A percentile compares a stretch with the other conserved stretches of the same genome.
Conservation (phyloP, 768 basidiomycete genomes). For the Xerocomellus chrysenteron region DNA sequence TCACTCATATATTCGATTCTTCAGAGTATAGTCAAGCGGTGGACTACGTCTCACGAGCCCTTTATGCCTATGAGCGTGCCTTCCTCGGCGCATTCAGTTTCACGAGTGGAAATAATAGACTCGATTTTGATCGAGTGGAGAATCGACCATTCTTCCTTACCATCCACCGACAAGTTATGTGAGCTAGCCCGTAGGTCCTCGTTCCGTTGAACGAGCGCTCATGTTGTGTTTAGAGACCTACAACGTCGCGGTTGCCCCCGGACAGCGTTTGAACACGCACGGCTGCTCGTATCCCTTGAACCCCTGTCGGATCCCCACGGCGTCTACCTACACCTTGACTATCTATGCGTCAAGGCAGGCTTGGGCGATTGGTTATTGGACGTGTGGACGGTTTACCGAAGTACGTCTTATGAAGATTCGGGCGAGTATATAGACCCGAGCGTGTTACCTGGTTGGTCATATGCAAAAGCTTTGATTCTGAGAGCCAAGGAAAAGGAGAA, state of each 20-base stretch:
- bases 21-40: slow-evolving; percentile 80
- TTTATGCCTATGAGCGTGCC: slow-evolving; percentile 91
- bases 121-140: slow-evolving; percentile 90
- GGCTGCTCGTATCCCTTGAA: slow-evolving; percentile 82
- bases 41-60: slow-evolving; percentile 87
- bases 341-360: slow-evolving; percentile 76
- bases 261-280: slow-evolving; percentile 88
- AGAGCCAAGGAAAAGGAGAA: slow-evolving; percentile 48
- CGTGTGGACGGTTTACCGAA: slow-evolving; percentile 39
- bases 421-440: slow-evolving; percentile 47
- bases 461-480: slow-evolving; percentile 68
- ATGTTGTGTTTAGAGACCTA: slow-evolving; percentile 57
- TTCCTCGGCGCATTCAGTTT: slow-evolving; percentile 87
- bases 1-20: slow-evolving; percentile 1
- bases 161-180: slow-evolving; percentile 81
- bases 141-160: slow-evolving; percentile 93
- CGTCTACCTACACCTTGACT: slow-evolving; percentile 78
- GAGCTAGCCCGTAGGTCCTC: slow-evolving; percentile 25
- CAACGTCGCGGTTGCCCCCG: slow-evolving; percentile 87
- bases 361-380: slow-evolving; percentile 82
- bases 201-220: neutral
- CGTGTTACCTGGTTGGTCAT: slow-evolving; percentile 76
- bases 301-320: slow-evolving; percentile 91
- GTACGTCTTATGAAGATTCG: slow-evolving; percentile 4
- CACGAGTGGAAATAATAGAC: slow-evolving; percentile 73